These are phyloP conservation scores for Hanseniaspora valbyensis DNA, from an alignment of 805 yeast genomes.

Conservation along the genomic window DNA sequence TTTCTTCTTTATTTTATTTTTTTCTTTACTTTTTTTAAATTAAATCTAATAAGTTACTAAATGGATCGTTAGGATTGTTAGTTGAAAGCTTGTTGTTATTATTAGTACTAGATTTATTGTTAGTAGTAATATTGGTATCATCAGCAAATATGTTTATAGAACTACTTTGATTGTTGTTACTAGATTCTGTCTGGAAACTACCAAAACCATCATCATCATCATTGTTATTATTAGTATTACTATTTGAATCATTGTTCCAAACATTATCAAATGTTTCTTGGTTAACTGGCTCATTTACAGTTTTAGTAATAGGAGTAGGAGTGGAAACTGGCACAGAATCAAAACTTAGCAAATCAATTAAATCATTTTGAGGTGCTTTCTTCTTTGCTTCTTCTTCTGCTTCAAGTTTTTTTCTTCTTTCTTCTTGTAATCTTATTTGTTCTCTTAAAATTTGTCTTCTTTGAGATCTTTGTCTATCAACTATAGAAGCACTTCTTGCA, in stretches of 20 bases:
- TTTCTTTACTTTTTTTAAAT: background rate
- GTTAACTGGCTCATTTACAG: background rate
- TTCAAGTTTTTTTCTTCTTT: constrained; percentile 24
- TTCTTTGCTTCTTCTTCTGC: constrained; percentile 17
- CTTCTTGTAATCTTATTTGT: constrained; percentile 27
- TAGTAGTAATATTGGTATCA: background rate
- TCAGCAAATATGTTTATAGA: constrained; percentile 10
- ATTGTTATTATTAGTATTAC: constrained; percentile 18
- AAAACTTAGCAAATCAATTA: constrained; percentile 27
- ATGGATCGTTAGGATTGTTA: constrained; percentile 10
- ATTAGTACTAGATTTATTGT: background rate
- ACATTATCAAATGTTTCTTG: constrained; percentile 4
- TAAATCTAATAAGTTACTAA: constrained; percentile 7
- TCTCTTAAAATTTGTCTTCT: constrained; percentile 31
- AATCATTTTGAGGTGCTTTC: constrained; percentile 20
- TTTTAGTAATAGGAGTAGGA: background rate
- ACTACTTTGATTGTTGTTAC: background rate
- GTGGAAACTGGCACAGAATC: constrained; percentile 17
- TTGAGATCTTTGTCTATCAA: constrained; percentile 30
- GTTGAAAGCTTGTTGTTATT: background rate
- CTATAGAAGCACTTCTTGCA: constrained; percentile 19
- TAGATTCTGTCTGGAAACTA: constrained; percentile 28
- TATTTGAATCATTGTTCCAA: constrained; percentile 12
- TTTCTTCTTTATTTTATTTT: background rate
- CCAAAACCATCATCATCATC: constrained; percentile 32